Conservation (phyloP, 345 rosid genomes). For the Brassica napus region DNA sequence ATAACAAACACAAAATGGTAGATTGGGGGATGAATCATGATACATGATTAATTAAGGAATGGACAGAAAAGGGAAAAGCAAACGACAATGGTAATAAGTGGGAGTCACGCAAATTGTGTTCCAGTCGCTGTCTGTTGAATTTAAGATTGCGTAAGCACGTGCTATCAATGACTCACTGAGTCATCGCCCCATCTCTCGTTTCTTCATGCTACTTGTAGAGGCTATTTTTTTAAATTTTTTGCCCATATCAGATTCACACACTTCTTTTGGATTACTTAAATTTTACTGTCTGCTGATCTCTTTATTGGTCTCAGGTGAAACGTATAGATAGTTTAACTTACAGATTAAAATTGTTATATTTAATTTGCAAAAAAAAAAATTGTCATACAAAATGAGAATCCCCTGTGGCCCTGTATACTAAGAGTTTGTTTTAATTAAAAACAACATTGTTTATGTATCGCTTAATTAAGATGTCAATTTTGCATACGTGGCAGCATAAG, state of each 20-base stretch:
- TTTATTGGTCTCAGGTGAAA: constrained; percentile 20
- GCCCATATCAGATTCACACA: constrained; percentile 22
- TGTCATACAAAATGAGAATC: background rate
- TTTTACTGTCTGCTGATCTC: background rate
- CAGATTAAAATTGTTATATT: background rate
- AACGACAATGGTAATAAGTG: constrained; percentile 31
- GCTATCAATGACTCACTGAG: constrained; percentile 22
- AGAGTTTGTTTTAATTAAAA: too few species aligned
- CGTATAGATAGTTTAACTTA: background rate
- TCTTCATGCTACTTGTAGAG: background rate
- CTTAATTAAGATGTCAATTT: too few species aligned
- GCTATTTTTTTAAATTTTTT: background rate
- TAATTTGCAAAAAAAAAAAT: background rate
- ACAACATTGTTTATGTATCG: too few species aligned
- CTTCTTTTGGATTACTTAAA: constrained; percentile 22
- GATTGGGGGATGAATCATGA: constrained; percentile 21
- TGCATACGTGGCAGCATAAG: too few species aligned
- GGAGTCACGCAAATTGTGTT: constrained; percentile 33
- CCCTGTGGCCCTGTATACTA: too few species aligned
- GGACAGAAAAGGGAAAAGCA: constrained; percentile 13
- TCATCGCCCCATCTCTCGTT: constrained; percentile 1
- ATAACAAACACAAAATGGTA: background rate
- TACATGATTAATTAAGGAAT: constrained; percentile 20
- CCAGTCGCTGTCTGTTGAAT: constrained; percentile 6
- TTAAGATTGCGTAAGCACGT: constrained; percentile 31